phyloP scores from a whole-genome alignment of 371 early-diverging fungal species.

The Mucor saturninus region DNA sequence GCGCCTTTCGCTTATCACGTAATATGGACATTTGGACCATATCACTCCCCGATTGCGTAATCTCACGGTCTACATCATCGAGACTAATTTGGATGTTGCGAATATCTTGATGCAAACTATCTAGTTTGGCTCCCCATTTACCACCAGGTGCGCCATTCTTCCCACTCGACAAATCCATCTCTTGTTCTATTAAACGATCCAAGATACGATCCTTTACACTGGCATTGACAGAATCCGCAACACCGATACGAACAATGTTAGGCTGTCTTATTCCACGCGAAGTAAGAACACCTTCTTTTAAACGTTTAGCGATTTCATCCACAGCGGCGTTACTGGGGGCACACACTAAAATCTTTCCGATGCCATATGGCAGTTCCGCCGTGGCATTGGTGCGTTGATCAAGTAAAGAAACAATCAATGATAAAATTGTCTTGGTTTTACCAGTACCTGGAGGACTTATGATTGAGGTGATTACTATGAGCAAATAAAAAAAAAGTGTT shows the following conservation, averaged over 20 bases:
- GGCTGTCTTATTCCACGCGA: conserved; percentile 63
- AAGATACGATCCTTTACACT: conserved; percentile 76
- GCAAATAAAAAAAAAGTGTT: neutral
- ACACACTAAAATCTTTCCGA: conserved; percentile 80
- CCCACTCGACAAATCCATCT: conserved; percentile 39
- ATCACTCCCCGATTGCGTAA: conserved; percentile 40
- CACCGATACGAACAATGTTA: conserved; percentile 86
- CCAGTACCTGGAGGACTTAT: conserved; percentile 86
- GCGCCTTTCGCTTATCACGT: conserved; percentile 34
- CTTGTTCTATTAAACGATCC: conserved; percentile 64
- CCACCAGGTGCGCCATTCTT: conserved; percentile 23
- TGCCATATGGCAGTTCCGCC: conserved; percentile 3
- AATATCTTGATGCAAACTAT: conserved; percentile 39
- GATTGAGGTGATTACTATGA: too few relatives aligned
- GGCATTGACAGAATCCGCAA: conserved; percentile 72
- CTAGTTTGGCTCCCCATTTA: conserved; percentile 31
- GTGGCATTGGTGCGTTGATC: conserved; percentile 38
- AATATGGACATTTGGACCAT: conserved; percentile 29
- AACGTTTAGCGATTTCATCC: conserved; percentile 92
- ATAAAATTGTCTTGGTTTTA: conserved; percentile 93
- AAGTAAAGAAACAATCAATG: conserved; percentile 76
- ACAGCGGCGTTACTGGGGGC: conserved; percentile 98
- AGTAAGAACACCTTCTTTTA: conserved; percentile 71
- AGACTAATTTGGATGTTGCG: conserved; percentile 52
- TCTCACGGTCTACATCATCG: conserved; percentile 59